A percentile compares a stretch with the other conserved stretches of the same genome.
Evolutionary conservation across 179 eudicot species (phyloP).

Genomic region (Kewa caespitosa): DNA sequence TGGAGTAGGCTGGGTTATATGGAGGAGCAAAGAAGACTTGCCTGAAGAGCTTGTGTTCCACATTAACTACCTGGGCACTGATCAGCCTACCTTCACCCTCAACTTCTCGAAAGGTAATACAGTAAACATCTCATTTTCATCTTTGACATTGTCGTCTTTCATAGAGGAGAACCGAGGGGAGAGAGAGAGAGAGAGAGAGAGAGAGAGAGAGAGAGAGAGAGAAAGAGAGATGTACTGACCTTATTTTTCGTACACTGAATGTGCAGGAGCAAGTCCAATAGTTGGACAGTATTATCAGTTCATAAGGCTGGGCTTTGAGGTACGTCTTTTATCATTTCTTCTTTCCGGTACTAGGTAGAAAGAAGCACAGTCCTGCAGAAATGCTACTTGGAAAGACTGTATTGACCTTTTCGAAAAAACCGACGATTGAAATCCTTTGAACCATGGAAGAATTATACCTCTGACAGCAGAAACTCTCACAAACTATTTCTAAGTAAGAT

Average conservation of each 20-base stretch:
- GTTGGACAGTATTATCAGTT: slow-evolving; percentile 44
- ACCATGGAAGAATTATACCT: not conserved
- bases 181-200: too few species aligned
- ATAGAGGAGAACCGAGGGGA: too few species aligned
- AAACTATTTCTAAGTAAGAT: too few species aligned
- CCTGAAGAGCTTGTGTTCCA: slow-evolving; percentile 66
- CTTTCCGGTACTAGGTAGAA: not conserved
- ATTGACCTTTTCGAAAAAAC: not conserved
- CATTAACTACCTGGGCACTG: slow-evolving; percentile 61
- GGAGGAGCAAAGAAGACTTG: slow-evolving; percentile 66
- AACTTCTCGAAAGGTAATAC: slow-evolving; percentile 59
- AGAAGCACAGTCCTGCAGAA: not conserved
- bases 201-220: not conserved
- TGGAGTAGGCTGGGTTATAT: slow-evolving; percentile 58
- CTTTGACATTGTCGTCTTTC: too few species aligned
- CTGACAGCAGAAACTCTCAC: not conserved
- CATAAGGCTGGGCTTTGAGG: slow-evolving; percentile 44
- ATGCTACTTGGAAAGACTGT: not conserved
- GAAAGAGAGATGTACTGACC: slow-evolving; percentile 1
- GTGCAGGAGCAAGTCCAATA: slow-evolving; percentile 42
- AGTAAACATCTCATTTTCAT: not conserved
- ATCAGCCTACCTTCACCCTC: slow-evolving; percentile 66
- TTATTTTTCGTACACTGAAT: not conserved
- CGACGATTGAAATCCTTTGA: not conserved
- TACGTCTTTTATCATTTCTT: slow-evolving; percentile 13